Evolutionary conservation across 306 rosid species (phyloP), one percentile per base, ranked within the genome.

Genomic region (Ziziphus jujuba): DNA sequence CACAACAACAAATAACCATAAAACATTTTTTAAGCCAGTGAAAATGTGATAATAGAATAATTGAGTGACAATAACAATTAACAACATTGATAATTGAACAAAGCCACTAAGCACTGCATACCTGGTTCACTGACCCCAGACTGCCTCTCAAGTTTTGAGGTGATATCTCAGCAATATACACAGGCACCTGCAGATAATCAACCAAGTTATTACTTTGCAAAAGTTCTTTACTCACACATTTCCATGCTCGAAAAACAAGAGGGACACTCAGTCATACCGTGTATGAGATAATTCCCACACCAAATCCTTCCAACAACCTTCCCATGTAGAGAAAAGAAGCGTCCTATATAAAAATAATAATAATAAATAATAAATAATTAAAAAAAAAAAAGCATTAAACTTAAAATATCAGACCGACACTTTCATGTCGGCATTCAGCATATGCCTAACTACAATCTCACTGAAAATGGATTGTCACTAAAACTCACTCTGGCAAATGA

Each of bases 251-350:
- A 63, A 38, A 28, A 49, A 14, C 69, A 45, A 31, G 35, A 56
- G 19, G 20, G 44, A 67, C 72, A 55, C 43, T 66, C 54, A 35
- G 54, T 52, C 45, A 45, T 85, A 93, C 99, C 83, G 90, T 82
- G 66, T 93, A 90, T 31, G 99, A 93, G 76, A 93, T 90, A 54
- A 93, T 77, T 53, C 99, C 99, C n/a, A 93, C 96, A 1, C 99
- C 99, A 63, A 93, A 93, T 8, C 99, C 99, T 84, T 93, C 99
- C 89, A 93, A 78, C 84, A 93, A 77, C 75, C 99, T 86, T 80
- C 99, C 99, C 91, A 93, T 77, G 78, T 90, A 90, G 21, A 93
- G 96, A 81, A 93, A 93, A 73, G 99, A 90, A 71, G 82, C 23
- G 78, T 93, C 99, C 99, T 93, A 76, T 64, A n/a, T n/a, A n/a